Evolutionary conservation across 441 rosid genomes (phyloP), one percentile per base, ranked within the genome.

Genomic region (Jatropha multifida): DNA sequence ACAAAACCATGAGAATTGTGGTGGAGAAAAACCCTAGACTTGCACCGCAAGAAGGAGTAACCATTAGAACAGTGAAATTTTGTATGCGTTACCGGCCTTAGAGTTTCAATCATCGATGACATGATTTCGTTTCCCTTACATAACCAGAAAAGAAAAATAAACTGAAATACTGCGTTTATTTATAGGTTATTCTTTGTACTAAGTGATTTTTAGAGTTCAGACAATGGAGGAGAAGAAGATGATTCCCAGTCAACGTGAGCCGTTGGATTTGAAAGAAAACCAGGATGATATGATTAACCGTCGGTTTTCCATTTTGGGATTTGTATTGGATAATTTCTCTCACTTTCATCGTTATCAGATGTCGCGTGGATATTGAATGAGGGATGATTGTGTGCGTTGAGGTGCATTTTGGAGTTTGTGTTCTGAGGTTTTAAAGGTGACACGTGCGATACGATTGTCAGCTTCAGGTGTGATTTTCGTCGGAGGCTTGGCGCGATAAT

Each of bases 61-160:
- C 59, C 66, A n/a, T 41, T 66, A 15, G 83, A 74, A 71, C 77
- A 78, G 67, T 78, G 81, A 46, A 83, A 84, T 68, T 74, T 83
- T 51, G 74, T 62, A 75, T 83, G 87, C 20, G 85, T 72, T 48
- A 74, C 74, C 17, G 93, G 91, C 62, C 85, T 80, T 59, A 77
- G 76, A 61, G 85, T 78, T 74, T 89, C 93, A 75, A 87, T 74
- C 75, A 78, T 71, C 63, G 85, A 81, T 48, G 86, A 70, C 93
- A 89, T 92, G 40, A 44, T 54, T 5, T 10, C 56, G 13, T 4
- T 56, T 7, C 7, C 48, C 65, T 56, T 61, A 58, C 48, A 32
- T 46, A 67, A 72, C 73, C 59, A 63, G 4, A 15, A 12, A 18
- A 2, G 1, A 26, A 40, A 12, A 42, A 40, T 3, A 40, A 41